Percentiles rank a stretch among this genome's conserved stretches.
Conservation (phyloP, 2,329 filamentous ascomycete genomes). For the Calonectria leucothoes region DNA sequence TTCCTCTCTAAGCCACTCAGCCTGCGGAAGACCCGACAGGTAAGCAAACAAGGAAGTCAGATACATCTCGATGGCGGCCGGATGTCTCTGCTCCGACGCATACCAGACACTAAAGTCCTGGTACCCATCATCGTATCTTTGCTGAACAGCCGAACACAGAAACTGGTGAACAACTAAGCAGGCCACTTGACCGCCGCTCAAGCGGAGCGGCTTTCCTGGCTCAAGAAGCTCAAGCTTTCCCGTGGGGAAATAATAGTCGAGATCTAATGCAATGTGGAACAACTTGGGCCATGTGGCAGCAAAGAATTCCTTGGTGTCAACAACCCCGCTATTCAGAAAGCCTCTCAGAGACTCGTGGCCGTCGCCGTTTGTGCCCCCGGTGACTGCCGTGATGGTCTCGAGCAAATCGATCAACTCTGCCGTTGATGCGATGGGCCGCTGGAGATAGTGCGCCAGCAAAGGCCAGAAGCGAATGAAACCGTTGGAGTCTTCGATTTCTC, state of each 20-base stretch:
- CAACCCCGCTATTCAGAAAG: neutral
- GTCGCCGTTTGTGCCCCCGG: conserved; percentile 28
- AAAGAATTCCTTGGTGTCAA: conserved; percentile 17
- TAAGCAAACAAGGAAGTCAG: conserved; percentile 45
- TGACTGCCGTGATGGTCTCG: conserved; percentile 42
- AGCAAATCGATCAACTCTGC: conserved; percentile 39
- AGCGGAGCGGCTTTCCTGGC: conserved; percentile 19
- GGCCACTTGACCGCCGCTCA: conserved; percentile 42
- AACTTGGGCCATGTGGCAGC: conserved; percentile 39
- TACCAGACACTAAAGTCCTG: conserved; percentile 51
- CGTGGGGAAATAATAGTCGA: conserved; percentile 34
- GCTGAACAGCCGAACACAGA: conserved; percentile 38
- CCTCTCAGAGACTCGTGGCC: conserved; percentile 37
- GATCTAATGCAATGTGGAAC: conserved; percentile 30
- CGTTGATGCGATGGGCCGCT: conserved; percentile 6
- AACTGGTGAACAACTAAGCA: conserved; percentile 48
- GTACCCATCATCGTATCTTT: conserved; percentile 39
- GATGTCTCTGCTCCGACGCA: conserved; percentile 45
- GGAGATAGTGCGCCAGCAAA: conserved; percentile 38
- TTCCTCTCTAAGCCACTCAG: neutral
- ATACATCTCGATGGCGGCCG: conserved; percentile 44
- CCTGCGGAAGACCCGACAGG: conserved; percentile 34
- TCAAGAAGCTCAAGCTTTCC: conserved; percentile 32
- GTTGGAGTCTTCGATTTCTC: conserved; percentile 32
- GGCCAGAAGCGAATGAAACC: conserved; percentile 43